A percentile compares a stretch with the other conserved stretches of the same genome.
Evolutionary conservation across 768 basidiomycete species (phyloP).

Genomic region (Russula foetens): DNA sequence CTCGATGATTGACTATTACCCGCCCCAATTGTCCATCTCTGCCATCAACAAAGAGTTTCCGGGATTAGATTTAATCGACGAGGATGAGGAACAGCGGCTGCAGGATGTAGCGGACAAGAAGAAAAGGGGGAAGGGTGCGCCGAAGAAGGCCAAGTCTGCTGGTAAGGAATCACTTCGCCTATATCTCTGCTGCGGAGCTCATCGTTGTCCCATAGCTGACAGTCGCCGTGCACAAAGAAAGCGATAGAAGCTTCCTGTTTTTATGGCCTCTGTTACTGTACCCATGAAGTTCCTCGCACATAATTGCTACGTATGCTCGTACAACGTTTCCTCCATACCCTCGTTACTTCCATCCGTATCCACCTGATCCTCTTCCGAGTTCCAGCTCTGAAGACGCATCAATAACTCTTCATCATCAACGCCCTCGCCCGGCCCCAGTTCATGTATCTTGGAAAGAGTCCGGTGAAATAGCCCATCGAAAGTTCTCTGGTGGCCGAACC

Average conservation of each 20-base stretch:
- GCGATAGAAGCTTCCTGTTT: slow-evolving; percentile 22
- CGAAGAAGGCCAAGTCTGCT: slow-evolving; percentile 67
- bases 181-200: background rate
- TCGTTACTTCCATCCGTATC: background rate
- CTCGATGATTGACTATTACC: slow-evolving; percentile 81
- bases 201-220: slow-evolving; percentile 32
- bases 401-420: slow-evolving; percentile 7
- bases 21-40: slow-evolving; percentile 47
- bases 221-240: slow-evolving; percentile 44
- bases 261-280: background rate
- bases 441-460: slow-evolving; percentile 53
- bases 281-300: background rate
- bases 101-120: slow-evolving; percentile 60
- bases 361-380: background rate
- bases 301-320: background rate
- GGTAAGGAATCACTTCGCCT: slow-evolving; percentile 41
- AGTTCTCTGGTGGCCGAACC: slow-evolving; percentile 48
- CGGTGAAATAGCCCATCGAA: slow-evolving; percentile 57
- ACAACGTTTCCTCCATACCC: slow-evolving; percentile 3
- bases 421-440: slow-evolving; percentile 6
- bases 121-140: slow-evolving; percentile 75
- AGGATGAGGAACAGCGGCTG: slow-evolving; percentile 57
- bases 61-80: slow-evolving; percentile 43
- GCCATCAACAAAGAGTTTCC: slow-evolving; percentile 32
- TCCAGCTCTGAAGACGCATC: background rate